phyloP scores from a whole-genome alignment of 2,329 filamentous ascomycete genomes.

The Aspergillus versicolor region DNA sequence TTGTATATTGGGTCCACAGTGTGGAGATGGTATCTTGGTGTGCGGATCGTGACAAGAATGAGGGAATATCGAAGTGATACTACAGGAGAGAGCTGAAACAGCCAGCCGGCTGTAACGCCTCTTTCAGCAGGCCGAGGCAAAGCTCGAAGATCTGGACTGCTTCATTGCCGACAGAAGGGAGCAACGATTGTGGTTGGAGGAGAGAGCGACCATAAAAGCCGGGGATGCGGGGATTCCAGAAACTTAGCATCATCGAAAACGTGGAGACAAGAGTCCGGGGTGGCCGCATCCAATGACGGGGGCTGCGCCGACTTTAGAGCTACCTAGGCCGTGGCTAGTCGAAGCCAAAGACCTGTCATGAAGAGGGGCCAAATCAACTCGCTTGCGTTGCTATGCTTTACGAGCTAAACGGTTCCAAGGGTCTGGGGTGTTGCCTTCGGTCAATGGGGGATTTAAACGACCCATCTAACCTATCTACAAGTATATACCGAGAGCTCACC shows the following conservation, averaged over 20 bases:
- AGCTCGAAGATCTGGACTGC: conserved; percentile 8
- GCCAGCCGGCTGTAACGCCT: conserved; percentile 14
- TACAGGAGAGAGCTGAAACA: conserved; percentile 13
- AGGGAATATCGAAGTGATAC: conserved; percentile 8
- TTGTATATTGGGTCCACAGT: conserved; percentile 1
- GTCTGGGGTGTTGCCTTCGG: neutral
- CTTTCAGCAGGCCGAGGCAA: conserved; percentile 29
- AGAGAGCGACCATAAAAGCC: neutral
- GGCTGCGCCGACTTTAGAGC: neutral
- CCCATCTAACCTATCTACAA: neutral
- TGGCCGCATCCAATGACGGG: neutral
- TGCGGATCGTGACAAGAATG: neutral
- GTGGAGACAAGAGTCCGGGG: neutral
- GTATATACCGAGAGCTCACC: neutral
- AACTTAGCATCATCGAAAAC: neutral
- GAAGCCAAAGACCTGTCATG: neutral
- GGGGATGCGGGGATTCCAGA: conserved; percentile 4
- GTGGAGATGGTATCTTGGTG: neutral
- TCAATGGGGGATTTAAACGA: neutral
- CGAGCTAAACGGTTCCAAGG: neutral
- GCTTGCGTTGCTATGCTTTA: neutral
- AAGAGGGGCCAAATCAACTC: neutral
- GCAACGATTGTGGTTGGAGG: conserved; percentile 7
- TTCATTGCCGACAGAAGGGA: conserved; percentile 10
- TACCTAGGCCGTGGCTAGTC: neutral